Percentiles rank a stretch among this genome's conserved stretches.
Conservation (phyloP, 1,284 basidiomycete genomes). For the Cryptococcus amylolentus region DNA sequence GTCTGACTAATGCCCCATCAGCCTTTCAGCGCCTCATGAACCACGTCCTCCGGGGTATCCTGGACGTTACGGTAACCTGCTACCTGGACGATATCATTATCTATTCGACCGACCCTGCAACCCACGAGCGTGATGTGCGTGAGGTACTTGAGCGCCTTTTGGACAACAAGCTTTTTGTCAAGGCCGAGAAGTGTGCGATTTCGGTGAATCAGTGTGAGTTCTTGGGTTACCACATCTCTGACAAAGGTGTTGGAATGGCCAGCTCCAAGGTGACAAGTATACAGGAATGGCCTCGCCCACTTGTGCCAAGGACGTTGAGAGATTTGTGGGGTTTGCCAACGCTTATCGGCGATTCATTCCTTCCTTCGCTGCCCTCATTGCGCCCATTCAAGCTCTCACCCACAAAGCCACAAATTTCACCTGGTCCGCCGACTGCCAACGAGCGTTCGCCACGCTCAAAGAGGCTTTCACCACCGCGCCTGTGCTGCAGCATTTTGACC, state of each 20-base stretch:
- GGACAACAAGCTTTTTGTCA: conserved; percentile 43
- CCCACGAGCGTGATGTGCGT: conserved; percentile 31
- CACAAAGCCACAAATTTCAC: not conserved
- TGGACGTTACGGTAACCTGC: conserved; percentile 35
- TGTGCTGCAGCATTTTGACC: not conserved
- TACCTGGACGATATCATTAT: conserved; percentile 49
- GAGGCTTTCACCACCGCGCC: not conserved
- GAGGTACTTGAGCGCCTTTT: conserved; percentile 47
- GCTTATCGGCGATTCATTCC: not conserved
- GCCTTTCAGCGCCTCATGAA: conserved; percentile 46
- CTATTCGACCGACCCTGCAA: conserved; percentile 50
- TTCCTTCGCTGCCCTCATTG: not conserved
- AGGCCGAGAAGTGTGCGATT: conserved; percentile 51
- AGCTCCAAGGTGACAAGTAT: conserved; percentile 2
- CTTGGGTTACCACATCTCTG: conserved; percentile 2
- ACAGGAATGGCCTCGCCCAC: conserved; percentile 1
- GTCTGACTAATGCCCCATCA: conserved; percentile 50
- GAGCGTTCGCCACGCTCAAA: not conserved
- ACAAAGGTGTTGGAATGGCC: conserved; percentile 3
- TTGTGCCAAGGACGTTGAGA: no score
- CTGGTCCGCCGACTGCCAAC: not conserved
- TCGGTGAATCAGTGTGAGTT: conserved; percentile 6
- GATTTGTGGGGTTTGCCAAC: no score
- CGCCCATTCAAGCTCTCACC: not conserved
- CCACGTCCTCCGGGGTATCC: conserved; percentile 28